Base-by-base conservation (phyloP, 371 early-diverging fungal genomes). In the Mucor lusitanicus region DNA sequence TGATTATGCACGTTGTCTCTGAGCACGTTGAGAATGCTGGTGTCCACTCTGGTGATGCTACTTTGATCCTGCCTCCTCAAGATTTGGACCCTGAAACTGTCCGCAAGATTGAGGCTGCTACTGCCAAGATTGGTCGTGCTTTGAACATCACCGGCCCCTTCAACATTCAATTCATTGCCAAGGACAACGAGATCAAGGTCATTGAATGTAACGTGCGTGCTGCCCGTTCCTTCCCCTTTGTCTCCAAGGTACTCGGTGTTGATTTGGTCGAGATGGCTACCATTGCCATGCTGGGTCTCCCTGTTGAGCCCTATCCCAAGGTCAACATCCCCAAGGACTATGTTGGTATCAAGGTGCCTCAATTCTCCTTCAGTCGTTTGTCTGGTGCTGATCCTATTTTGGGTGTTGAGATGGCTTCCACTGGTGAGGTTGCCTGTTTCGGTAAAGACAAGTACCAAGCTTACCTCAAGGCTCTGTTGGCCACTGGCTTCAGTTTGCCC, bases 341-440 rank as follows among this genome's bases (percentile, higher is more conserved):
- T 71, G 95, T 95, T 42, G 96, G 92, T 65, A 91, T 97, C 78
- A 98, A 98, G 85, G 97, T 96, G 8, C 96, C 98, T 30, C 97
- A 96, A 81, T 98, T 98, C 86, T 92, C 92, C 59, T 98, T 94
- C 88, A 92, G 91, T 73, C 92, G 98, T 69, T 82, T 98, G 60
- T 88, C 91, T 37, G 98, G 97, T 42, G 97, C 98, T 54, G 97
- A 98, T 80, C 97, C 97, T 35, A 87, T 97, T 63, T 80, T 98
- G 56, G 97, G 97, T 72, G 98, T 98, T 11, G 98, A 98, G 84
- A 98, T 98, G 98, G 96, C 96, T 9, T 96, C 96, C 27, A 99
- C 99, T 5, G 99, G 99, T 69, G 99, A 99, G 82, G 99, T 99
- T 23, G 99, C 99, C 3, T 95, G 96, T 77, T 97, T 97, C 73